These are phyloP conservation scores for Durio zibethinus DNA, from an alignment of 345 rosid species.

Conservation along the genomic window DNA sequence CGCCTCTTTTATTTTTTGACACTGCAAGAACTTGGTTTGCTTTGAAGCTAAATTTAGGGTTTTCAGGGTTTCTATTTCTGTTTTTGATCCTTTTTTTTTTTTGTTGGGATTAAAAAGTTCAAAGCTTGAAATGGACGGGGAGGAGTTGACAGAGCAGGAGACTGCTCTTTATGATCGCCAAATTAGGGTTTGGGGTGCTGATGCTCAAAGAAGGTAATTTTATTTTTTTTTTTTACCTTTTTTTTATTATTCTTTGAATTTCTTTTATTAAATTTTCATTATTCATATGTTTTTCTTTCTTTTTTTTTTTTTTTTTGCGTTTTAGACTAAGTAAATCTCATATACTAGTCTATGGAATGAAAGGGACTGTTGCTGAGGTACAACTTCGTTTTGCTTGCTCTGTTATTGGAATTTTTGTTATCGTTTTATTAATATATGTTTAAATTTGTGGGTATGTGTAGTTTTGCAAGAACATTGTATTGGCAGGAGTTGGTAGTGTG, in stretches of 20 bases:
- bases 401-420: not conserved
- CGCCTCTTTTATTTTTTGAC: not conserved
- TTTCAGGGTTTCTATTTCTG: not conserved
- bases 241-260: not conserved
- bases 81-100: not conserved
- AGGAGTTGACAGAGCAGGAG: constrained; percentile 93
- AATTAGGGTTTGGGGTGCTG: constrained; percentile 99
- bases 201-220: constrained; percentile 83
- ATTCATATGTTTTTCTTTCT: not conserved
- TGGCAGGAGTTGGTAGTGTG: constrained; percentile 91
- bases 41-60: not conserved
- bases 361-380: constrained; percentile 91
- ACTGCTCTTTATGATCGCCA: constrained; percentile 93
- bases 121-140: constrained; percentile 59
- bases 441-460: constrained; percentile 25
- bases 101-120: constrained; percentile 12
- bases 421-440: not conserved
- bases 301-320: constrained; percentile 14
- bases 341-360: constrained; percentile 73
- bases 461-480: constrained; percentile 97
- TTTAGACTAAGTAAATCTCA: constrained; percentile 78
- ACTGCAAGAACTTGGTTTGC: not conserved
- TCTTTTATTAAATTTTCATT: not conserved
- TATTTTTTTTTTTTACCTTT: not conserved
- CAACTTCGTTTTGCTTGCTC: not conserved